Conservation (phyloP, 2,329 filamentous ascomycete species). For the Decorospora gaudefroyi region DNA sequence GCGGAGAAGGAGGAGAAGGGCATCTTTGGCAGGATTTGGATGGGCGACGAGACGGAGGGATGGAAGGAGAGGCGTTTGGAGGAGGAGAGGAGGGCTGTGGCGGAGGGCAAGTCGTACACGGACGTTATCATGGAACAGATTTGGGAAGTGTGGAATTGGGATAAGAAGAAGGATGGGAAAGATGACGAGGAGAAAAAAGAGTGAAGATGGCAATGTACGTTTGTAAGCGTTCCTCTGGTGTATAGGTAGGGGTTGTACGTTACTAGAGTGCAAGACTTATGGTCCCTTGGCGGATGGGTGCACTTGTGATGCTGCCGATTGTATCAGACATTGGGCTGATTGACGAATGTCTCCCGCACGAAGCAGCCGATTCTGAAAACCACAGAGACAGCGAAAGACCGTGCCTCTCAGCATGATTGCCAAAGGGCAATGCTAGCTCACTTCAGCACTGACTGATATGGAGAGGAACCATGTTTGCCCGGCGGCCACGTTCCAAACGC, state of each 20-base stretch:
- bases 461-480: conserved; percentile 12
- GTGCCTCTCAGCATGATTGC: not conserved
- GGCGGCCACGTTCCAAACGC: conserved; percentile 2
- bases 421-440: not conserved
- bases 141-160: conserved; percentile 55
- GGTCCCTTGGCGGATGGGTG: not conserved
- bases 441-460: not conserved
- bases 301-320: not conserved
- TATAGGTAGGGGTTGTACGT: conserved; percentile 7
- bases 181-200: conserved; percentile 28
- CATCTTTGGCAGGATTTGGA: conserved; percentile 45
- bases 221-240: not conserved
- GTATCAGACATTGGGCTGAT: not conserved
- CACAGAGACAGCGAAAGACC: not conserved
- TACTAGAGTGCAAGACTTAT: conserved; percentile 5
- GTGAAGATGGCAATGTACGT: conserved; percentile 3
- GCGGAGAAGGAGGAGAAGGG: conserved; percentile 32
- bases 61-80: conserved; percentile 53
- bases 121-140: conserved; percentile 54
- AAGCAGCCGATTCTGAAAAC: not conserved
- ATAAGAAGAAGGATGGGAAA: conserved; percentile 42
- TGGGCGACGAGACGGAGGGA: conserved; percentile 49
- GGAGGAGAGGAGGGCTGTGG: conserved; percentile 51
- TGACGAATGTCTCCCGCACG: conserved; percentile 1
- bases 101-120: conserved; percentile 49